A percentile compares a stretch with the other conserved stretches of the same genome.
These are phyloP conservation scores for Limonium bicolor DNA, from an alignment of 148 eudicot genomes.

Conservation along the genomic window DNA sequence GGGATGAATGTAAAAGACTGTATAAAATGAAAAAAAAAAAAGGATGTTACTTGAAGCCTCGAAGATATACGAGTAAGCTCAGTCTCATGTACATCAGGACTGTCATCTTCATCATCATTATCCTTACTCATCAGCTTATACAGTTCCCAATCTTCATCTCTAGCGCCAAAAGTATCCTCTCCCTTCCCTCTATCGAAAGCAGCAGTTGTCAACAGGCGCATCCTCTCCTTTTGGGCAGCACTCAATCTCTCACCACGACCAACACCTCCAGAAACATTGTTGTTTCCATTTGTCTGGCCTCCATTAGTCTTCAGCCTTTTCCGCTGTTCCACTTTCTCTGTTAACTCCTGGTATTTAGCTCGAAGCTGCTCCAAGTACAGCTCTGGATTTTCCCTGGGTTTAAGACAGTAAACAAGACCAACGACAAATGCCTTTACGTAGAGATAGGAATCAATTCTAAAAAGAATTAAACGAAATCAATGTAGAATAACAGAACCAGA, in stretches of 20 bases:
- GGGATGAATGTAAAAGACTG: background rate
- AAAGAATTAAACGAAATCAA: background rate
- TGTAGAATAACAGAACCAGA: too few species aligned
- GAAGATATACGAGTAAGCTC: conserved; percentile 73
- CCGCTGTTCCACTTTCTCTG: conserved; percentile 82
- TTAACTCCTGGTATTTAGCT: conserved; percentile 53
- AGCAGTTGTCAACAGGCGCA: conserved; percentile 94
- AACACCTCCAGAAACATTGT: conserved; percentile 60
- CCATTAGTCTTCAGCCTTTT: conserved; percentile 79
- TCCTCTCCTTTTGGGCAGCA: conserved; percentile 93
- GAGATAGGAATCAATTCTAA: background rate
- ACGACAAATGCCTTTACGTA: background rate
- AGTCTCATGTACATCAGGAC: conserved; percentile 70
- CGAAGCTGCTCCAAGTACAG: conserved; percentile 67
- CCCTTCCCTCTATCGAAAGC: conserved; percentile 98
- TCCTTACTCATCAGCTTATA: conserved; percentile 93
- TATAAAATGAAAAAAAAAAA: background rate
- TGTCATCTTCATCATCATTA: conserved; percentile 84
- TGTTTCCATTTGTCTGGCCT: conserved; percentile 33
- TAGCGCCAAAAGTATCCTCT: conserved; percentile 91
- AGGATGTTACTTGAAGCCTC: conserved; percentile 48
- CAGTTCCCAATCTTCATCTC: conserved; percentile 98
- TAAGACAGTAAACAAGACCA: conserved; percentile 3
- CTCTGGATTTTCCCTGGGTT: conserved; percentile 74
- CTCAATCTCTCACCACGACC: conserved; percentile 97